A percentile compares a stretch with the other conserved stretches of the same genome.
These are phyloP conservation scores for Pyricularia pennisetigena DNA, from an alignment of 2,329 filamentous ascomycete genomes.

Conservation along the genomic window DNA sequence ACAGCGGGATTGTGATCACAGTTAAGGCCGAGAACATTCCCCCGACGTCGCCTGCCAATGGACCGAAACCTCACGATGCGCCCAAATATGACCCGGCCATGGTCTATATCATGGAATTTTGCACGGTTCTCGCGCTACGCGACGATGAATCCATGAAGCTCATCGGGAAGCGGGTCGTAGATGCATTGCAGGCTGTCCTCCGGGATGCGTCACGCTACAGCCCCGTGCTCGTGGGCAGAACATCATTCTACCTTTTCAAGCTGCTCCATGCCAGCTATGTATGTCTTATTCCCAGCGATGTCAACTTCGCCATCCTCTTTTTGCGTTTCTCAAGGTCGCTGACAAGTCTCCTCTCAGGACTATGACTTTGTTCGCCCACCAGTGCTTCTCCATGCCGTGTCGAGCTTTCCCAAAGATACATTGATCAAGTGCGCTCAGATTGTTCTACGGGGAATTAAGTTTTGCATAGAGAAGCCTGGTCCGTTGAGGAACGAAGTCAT, in stretches of 20 bases:
- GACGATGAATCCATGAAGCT: constrained; percentile 62
- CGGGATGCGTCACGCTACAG: constrained; percentile 73
- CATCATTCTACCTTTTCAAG: constrained; percentile 77
- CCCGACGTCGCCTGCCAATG: constrained; percentile 43
- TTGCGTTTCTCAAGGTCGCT: constrained; percentile 1
- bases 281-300: constrained; percentile 27
- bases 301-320: neutral
- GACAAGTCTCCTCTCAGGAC: constrained; percentile 41
- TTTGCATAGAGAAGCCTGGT: constrained; percentile 69
- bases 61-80: constrained; percentile 43
- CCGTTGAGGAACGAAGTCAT: constrained; percentile 85
- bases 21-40: constrained; percentile 79
- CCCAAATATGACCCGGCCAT: constrained; percentile 75
- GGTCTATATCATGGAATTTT: constrained; percentile 85
- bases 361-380: constrained; percentile 87
- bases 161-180: constrained; percentile 71
- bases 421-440: constrained; percentile 67
- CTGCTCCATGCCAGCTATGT: constrained; percentile 79
- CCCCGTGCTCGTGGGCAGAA: constrained; percentile 71
- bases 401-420: constrained; percentile 70
- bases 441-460: constrained; percentile 67
- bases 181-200: constrained; percentile 70
- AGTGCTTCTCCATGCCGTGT: constrained; percentile 83
- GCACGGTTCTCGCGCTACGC: constrained; percentile 69
- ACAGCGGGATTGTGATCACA: constrained; percentile 66